These are phyloP conservation scores for Rubia balearica DNA, from an alignment of 305 asterid genomes.

Conservation along the genomic window DNA sequence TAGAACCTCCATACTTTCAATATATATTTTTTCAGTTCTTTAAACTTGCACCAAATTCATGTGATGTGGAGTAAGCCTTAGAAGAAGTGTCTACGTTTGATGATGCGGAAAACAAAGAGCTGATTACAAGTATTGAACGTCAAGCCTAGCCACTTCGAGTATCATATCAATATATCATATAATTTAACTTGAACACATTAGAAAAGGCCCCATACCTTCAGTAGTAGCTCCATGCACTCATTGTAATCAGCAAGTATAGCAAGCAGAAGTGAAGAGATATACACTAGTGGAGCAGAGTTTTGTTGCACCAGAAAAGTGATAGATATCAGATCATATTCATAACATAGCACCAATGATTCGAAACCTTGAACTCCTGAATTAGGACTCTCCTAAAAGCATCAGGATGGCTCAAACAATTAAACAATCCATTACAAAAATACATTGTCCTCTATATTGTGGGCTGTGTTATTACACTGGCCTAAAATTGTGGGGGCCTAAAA, in stretches of 20 bases:
- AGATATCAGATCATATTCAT: background rate
- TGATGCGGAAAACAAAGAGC: background rate
- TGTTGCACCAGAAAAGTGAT: slow-evolving; percentile 10
- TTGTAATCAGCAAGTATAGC: slow-evolving; percentile 1
- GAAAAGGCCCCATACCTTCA: slow-evolving; percentile 13
- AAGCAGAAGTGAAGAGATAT: slow-evolving; percentile 3
- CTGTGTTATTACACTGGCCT: too few relatives aligned
- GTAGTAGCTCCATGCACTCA: slow-evolving; percentile 17
- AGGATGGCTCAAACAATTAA: background rate
- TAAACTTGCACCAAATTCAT: background rate
- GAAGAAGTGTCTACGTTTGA: background rate
- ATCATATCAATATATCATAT: background rate
- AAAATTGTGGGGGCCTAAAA: too few relatives aligned
- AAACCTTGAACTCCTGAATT: background rate
- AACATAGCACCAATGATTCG: background rate
- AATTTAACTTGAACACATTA: background rate
- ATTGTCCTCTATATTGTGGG: too few relatives aligned
- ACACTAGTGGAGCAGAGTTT: background rate
- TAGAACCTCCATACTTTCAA: slow-evolving; percentile 28
- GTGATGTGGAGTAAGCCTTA: background rate
- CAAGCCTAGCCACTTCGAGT: background rate
- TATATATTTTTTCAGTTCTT: background rate
- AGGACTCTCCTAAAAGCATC: background rate
- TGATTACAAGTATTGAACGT: background rate
- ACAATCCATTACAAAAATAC: background rate